Percentiles rank a stretch among this genome's conserved stretches.
phyloP scores from a whole-genome alignment of 352 stramenopile species.

The Pythium inflatum region DNA sequence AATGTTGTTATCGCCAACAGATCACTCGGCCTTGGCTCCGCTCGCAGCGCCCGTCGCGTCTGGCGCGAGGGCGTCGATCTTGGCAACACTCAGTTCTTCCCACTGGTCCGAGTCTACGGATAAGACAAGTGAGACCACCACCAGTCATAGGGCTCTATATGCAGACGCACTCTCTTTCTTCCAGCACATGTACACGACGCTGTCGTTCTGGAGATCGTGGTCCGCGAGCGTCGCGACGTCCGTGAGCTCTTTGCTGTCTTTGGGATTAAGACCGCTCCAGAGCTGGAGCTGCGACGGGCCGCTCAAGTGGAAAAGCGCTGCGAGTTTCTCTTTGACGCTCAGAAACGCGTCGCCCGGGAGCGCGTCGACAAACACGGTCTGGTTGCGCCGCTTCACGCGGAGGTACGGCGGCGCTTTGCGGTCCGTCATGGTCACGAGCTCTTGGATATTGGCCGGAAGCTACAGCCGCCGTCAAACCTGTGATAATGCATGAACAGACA shows the following conservation, averaged over 20 bases:
- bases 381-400: slow-evolving; percentile 85
- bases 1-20: not conserved
- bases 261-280: slow-evolving; percentile 72
- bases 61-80: slow-evolving; percentile 50
- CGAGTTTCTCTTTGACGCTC: slow-evolving; percentile 83
- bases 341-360: slow-evolving; percentile 80
- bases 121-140: too few relatives aligned
- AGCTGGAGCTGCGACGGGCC: slow-evolving; percentile 63
- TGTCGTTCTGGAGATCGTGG: slow-evolving; percentile 84
- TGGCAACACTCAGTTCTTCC: slow-evolving; percentile 78
- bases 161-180: slow-evolving; percentile 84
- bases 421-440: slow-evolving; percentile 1
- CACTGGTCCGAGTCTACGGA: slow-evolving; percentile 81
- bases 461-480: not conserved
- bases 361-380: slow-evolving; percentile 89
- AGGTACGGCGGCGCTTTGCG: slow-evolving; percentile 66
- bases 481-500: not conserved
- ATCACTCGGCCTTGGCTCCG: slow-evolving; percentile 37
- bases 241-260: slow-evolving; percentile 76
- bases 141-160: too few relatives aligned
- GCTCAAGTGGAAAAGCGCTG: slow-evolving; percentile 62
- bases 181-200: slow-evolving; percentile 86
- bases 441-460: not conserved
- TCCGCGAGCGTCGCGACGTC: slow-evolving; percentile 81
- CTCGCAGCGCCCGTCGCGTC: slow-evolving; percentile 2